phyloP scores from a whole-genome alignment of 306 rosid species.

The Begonia peltatifolia region DNA sequence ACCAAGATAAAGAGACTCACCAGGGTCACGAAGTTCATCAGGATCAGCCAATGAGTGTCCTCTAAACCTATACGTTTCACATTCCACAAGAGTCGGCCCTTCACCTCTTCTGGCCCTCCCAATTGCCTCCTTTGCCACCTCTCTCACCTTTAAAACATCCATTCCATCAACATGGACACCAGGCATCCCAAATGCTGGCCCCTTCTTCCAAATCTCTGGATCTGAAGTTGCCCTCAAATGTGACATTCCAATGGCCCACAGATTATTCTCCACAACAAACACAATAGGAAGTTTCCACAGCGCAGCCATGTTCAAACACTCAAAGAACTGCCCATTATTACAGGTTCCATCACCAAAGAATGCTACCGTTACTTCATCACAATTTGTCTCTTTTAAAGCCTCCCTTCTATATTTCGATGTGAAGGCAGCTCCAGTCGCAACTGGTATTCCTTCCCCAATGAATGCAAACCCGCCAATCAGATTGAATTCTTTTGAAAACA shows the following conservation, averaged over 20 bases:
- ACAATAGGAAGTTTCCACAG: slow-evolving; percentile 93
- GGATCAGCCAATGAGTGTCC: slow-evolving; percentile 99
- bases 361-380: slow-evolving; percentile 71
- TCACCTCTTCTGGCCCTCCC: slow-evolving; percentile 96
- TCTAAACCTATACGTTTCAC: slow-evolving; percentile 94
- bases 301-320: slow-evolving; percentile 97
- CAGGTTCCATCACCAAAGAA: slow-evolving; percentile 96
- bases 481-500: slow-evolving; percentile 90
- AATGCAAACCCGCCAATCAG: slow-evolving; percentile 91
- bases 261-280: slow-evolving; percentile 92
- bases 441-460: slow-evolving; percentile 97
- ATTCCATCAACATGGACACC: slow-evolving; percentile 98
- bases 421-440: slow-evolving; percentile 95
- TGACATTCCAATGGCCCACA: slow-evolving; percentile 99
- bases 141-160: slow-evolving; percentile 98
- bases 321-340: slow-evolving; percentile 92
- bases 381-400: slow-evolving; percentile 52
- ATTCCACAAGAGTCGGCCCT: slow-evolving; percentile 91
- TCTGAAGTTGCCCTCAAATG: slow-evolving; percentile 94
- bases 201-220: slow-evolving; percentile 97
- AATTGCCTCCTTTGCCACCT: slow-evolving; percentile 91
- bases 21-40: slow-evolving; percentile 99
- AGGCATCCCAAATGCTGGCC: slow-evolving; percentile 97
- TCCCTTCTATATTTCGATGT: slow-evolving; percentile 72
- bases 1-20: slow-evolving; percentile 32